Conservation (phyloP, 108 stramenopile genomes). For the Nannochloropsis oceanica region DNA sequence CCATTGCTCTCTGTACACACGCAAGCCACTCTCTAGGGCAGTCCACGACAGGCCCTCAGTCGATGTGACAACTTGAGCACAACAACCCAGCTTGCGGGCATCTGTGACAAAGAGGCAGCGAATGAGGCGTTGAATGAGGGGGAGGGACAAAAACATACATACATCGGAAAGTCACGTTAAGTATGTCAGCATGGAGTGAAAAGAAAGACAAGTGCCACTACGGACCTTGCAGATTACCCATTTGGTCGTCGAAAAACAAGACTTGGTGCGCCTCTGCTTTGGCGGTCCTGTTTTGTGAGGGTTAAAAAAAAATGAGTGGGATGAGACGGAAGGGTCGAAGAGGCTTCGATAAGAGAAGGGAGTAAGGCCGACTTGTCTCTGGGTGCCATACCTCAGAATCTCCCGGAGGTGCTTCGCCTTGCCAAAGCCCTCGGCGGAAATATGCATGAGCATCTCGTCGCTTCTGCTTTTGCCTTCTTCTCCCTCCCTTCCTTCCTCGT, state of each 20-base stretch:
- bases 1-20: not conserved
- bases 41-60: not conserved
- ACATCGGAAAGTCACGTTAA: not conserved
- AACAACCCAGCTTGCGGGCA: not conserved
- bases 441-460: not conserved
- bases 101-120: not conserved
- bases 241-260: not conserved
- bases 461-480: not conserved
- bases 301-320: too few species aligned
- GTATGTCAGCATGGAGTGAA: not conserved
- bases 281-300: not conserved
- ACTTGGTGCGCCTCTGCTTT: not conserved
- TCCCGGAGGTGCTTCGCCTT: not conserved
- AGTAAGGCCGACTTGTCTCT: too few species aligned
- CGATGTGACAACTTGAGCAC: not conserved
- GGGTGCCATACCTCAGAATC: not conserved
- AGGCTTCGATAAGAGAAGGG: too few species aligned
- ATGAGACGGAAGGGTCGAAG: too few species aligned
- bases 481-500: not conserved
- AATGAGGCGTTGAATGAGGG: not conserved
- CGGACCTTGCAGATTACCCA: not conserved
- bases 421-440: not conserved
- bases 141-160: not conserved
- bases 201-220: not conserved
- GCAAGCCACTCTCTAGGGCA: not conserved